phyloP scores from a whole-genome alignment of 139 green algal species.

The Diplosphaera chodatii region DNA sequence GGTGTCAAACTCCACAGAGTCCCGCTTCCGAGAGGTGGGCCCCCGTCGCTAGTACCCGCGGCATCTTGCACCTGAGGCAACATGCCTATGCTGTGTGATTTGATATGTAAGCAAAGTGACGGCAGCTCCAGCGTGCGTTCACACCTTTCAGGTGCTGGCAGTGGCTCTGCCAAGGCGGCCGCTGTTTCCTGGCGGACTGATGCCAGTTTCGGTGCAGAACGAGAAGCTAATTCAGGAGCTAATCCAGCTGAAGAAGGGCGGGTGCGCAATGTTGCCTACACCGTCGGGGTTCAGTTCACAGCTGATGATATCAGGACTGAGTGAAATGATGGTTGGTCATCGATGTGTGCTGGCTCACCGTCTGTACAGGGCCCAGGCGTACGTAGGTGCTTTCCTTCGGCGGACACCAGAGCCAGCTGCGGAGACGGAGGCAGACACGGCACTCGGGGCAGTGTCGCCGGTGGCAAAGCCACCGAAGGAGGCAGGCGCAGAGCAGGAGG shows the following conservation, averaged over 20 bases:
- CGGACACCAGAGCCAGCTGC: background rate
- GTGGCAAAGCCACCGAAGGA: background rate
- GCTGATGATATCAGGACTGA: no score
- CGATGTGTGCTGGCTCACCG: no score
- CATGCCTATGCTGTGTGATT: no score
- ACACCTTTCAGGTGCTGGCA: constrained; percentile 67
- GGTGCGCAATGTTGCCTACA: no score
- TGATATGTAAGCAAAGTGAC: no score
- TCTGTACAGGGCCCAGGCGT: constrained; percentile 76
- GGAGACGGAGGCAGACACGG: constrained; percentile 4
- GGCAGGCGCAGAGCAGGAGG: background rate
- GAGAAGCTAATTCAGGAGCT: constrained; percentile 79
- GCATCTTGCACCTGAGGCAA: background rate
- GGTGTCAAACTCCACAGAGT: background rate
- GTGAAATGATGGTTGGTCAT: no score
- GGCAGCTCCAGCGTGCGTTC: no score
- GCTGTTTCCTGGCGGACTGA: constrained; percentile 81
- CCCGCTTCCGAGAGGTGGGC: background rate
- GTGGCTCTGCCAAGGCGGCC: constrained; percentile 68
- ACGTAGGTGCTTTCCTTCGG: constrained; percentile 88
- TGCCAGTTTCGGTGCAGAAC: constrained; percentile 72
- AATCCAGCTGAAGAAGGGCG: constrained; percentile 54
- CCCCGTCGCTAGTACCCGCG: no score
- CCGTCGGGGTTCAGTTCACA: no score
- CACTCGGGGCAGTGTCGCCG: background rate